These are phyloP conservation scores for Sporothrix brasiliensis DNA, from an alignment of 2,329 filamentous ascomycete species.

Conservation along the genomic window DNA sequence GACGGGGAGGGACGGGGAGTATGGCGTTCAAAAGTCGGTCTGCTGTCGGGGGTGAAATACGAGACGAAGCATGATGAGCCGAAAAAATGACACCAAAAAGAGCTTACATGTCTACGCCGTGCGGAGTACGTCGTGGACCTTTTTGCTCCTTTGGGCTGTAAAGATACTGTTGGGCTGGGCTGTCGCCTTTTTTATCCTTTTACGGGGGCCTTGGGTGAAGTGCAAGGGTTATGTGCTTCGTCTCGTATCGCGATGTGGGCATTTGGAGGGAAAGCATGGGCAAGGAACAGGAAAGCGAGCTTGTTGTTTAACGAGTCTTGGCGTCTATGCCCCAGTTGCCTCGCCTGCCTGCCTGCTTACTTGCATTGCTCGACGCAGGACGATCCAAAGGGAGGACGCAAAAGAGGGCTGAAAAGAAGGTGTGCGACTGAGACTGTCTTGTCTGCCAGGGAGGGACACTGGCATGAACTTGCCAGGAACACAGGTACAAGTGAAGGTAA, in stretches of 20 bases:
- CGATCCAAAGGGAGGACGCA: not conserved
- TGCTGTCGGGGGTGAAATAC: not conserved
- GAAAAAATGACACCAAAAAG: not conserved
- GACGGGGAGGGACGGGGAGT: no score
- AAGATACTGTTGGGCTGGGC: not conserved
- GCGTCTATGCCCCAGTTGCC: not conserved
- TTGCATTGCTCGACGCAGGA: no score
- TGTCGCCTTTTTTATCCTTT: not conserved
- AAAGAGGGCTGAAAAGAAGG: conserved; percentile 27
- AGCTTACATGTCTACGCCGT: not conserved
- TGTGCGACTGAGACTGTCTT: conserved; percentile 29
- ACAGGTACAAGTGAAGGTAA: not conserved
- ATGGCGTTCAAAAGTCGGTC: no score
- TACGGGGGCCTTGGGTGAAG: not conserved
- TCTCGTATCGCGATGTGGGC: not conserved
- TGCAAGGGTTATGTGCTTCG: not conserved
- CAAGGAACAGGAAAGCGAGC: not conserved
- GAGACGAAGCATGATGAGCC: not conserved
- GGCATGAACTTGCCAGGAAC: conserved; percentile 3
- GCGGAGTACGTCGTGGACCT: not conserved
- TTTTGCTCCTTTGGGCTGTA: not conserved
- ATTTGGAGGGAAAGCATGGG: no score
- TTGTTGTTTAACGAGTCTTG: not conserved
- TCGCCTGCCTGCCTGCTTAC: no score
- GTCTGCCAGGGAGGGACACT: not conserved